phyloP scores from a whole-genome alignment of 805 yeast genomes.

The Zygoascus ofunaensis region DNA sequence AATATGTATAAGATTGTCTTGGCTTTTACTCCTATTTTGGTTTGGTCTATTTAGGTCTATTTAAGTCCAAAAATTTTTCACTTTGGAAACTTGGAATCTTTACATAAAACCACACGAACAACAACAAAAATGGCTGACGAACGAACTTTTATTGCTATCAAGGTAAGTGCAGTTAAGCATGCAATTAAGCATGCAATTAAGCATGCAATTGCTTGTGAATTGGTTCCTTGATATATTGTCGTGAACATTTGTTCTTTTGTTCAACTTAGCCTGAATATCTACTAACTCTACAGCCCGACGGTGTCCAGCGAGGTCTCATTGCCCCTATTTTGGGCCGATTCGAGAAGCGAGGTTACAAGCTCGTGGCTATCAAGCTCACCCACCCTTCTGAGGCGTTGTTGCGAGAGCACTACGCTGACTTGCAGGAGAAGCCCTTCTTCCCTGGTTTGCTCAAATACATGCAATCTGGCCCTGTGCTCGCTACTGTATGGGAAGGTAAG shows the following conservation, averaged over 20 bases:
- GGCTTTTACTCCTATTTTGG: too few relatives aligned
- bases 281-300: conserved; percentile 63
- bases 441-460: conserved; percentile 93
- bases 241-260: neutral
- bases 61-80: conserved; percentile 2
- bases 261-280: neutral
- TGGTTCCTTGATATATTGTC: neutral
- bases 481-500: conserved; percentile 99
- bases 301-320: conserved; percentile 98
- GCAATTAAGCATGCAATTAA: neutral
- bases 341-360: conserved; percentile 95
- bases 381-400: conserved; percentile 79
- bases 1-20: too few relatives aligned
- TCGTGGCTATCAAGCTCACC: conserved; percentile 89
- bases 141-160: conserved; percentile 33
- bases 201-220: neutral
- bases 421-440: conserved; percentile 94
- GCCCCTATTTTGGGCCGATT: conserved; percentile 85
- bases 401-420: conserved; percentile 92
- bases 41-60: too few relatives aligned
- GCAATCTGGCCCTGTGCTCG: conserved; percentile 97
- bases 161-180: conserved; percentile 21
- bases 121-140: conserved; percentile 21
- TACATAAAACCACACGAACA: neutral
- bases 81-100: neutral